Conservation (phyloP, 352 stramenopile species). For the Peronospora belbahrii region DNA sequence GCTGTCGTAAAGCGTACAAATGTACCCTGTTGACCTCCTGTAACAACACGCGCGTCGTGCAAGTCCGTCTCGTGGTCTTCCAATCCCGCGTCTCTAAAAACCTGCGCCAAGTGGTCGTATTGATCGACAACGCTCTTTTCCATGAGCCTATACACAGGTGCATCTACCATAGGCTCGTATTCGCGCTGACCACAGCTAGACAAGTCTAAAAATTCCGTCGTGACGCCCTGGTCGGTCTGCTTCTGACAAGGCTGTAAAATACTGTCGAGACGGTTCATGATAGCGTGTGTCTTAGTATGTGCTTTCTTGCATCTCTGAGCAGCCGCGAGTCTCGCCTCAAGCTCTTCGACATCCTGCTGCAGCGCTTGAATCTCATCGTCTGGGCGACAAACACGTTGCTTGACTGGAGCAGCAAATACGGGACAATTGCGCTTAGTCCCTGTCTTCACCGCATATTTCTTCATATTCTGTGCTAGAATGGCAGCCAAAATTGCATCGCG, state of each 20-base stretch:
- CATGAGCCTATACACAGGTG: slow-evolving; percentile 12
- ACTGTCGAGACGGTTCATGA: slow-evolving; percentile 4
- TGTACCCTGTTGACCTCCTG: slow-evolving; percentile 13
- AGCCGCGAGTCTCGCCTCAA: slow-evolving; percentile 13
- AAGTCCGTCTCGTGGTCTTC: slow-evolving; percentile 11
- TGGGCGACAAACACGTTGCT: not conserved
- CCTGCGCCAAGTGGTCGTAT: slow-evolving; percentile 16
- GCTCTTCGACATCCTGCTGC: slow-evolving; percentile 23
- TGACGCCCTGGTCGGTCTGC: slow-evolving; percentile 6
- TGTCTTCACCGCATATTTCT: slow-evolving; percentile 4
- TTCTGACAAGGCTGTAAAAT: slow-evolving; percentile 14
- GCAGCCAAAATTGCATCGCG: slow-evolving; percentile 15
- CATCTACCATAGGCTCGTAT: slow-evolving; percentile 25
- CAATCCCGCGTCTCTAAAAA: slow-evolving; percentile 27
- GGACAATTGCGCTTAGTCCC: slow-evolving; percentile 17
- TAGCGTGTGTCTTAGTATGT: slow-evolving; percentile 1
- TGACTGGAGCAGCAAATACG: slow-evolving; percentile 4
- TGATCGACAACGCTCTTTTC: slow-evolving; percentile 16
- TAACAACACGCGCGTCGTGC: slow-evolving; percentile 16
- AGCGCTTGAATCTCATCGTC: slow-evolving; percentile 18
- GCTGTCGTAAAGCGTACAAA: slow-evolving; percentile 29
- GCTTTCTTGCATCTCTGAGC: slow-evolving; percentile 4
- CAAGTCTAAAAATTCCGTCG: not conserved
- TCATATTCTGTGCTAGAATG: slow-evolving; percentile 18
- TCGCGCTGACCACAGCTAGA: slow-evolving; percentile 4